Base-by-base conservation (phyloP, 2,329 filamentous ascomycete species). In the Laburnicola sp. region DNA sequence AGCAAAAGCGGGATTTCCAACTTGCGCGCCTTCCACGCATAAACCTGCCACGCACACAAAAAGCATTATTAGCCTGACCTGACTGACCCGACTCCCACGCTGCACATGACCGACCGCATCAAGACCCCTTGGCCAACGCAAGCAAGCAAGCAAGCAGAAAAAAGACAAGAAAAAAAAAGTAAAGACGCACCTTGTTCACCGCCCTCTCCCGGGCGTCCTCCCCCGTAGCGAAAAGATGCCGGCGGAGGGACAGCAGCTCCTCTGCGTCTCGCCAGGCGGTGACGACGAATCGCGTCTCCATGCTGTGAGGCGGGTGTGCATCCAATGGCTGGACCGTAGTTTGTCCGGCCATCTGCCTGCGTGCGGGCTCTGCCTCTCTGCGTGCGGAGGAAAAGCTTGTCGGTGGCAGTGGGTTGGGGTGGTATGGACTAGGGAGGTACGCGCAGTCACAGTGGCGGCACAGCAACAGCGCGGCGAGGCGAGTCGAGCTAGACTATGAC, bases 231-330 rank as follows among this genome's bases (percentile, higher is more conserved):
- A 88, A 91, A 60, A 92, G 81, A 60, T 86, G 81, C 46, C 76
- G 70, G 54, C 87, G 82, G 47, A 91, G 82, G 42, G 76, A 71
- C 50, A 90, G 79, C 54, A 92, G 82, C 68, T 91, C 87, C 51
- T 74, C 67, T 48, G 79, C 80, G 70, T 82, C 76, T 58, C 86
- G 85, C 88, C 88, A 91, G 30, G 87, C 87, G 48, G 87, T 90
- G 64, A 88, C 84, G 56, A 86, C 79, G 74, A 88, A 89, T 65
- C 34, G 34, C 16, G 23, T 40, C 22, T 53, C 51, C 54, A 53
- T 53, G 16, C 2, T 4, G 7, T 10, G 41, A 9, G 2, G 27
- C 41, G 30, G 22, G 27, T 3, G 6, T 22, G 10, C 9, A 3
- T 45, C 10, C 42, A 6, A 6, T 22, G 9, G 26, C 28, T n/a